phyloP scores from a whole-genome alignment of 139 green algal genomes.

The Nannochloris sp. region DNA sequence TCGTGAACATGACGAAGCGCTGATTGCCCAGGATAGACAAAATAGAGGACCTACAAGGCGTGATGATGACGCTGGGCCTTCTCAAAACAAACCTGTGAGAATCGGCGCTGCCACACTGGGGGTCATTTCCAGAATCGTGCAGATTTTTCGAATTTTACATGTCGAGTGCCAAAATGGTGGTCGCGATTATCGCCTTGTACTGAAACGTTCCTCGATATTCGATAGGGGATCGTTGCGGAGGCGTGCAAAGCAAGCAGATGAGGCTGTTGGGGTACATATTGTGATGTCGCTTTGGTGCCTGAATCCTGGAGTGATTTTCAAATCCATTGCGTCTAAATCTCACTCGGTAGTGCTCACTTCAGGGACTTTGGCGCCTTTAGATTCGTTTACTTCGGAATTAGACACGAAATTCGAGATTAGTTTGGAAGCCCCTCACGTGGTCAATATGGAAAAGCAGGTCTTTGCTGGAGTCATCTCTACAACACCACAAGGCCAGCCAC shows the following conservation, averaged over 20 bases:
- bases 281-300: constrained; percentile 74
- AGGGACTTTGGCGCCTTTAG: constrained; percentile 81
- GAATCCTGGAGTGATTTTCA: constrained; percentile 63
- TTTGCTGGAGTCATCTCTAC: constrained; percentile 50
- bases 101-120: constrained; percentile 42
- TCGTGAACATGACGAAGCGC: constrained; percentile 36
- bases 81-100: neutral
- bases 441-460: constrained; percentile 77
- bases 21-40: constrained; percentile 16
- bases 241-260: neutral
- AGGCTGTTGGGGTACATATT: neutral
- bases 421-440: constrained; percentile 81
- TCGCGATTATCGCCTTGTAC: constrained; percentile 51
- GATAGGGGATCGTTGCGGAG: neutral
- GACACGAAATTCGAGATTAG: constrained; percentile 51
- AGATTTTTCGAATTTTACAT: constrained; percentile 60
- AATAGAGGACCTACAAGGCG: neutral
- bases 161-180: constrained; percentile 27
- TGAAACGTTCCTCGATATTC: constrained; percentile 19
- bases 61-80: neutral
- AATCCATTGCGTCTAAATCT: constrained; percentile 15
- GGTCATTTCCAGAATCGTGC: constrained; percentile 51
- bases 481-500: constrained; percentile 25
- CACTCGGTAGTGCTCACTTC: constrained; percentile 64
- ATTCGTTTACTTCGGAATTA: constrained; percentile 78